These are phyloP conservation scores for Ceratobasidium sp. DNA, from an alignment of 1,284 basidiomycete genomes.

Conservation along the genomic window DNA sequence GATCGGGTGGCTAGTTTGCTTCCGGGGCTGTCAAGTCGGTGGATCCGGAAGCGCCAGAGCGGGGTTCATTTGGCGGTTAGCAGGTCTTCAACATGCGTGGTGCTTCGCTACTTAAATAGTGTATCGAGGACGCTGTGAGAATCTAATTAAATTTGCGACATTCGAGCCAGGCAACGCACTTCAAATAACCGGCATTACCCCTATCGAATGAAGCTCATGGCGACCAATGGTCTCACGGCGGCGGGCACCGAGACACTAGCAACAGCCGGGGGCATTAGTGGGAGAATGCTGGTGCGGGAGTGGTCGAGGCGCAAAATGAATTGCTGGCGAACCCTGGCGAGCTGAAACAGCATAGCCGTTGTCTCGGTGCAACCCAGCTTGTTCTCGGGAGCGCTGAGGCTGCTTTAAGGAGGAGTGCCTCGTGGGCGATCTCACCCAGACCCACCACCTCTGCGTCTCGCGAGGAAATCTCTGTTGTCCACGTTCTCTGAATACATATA, in stretches of 20 bases:
- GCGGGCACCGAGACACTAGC: neutral
- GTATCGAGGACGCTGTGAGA: neutral
- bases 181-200: neutral
- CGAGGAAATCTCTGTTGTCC: constrained; percentile 5
- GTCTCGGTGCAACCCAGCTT: constrained; percentile 26
- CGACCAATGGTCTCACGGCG: neutral
- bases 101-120: neutral
- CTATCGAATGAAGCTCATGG: neutral
- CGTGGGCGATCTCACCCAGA: constrained; percentile 6
- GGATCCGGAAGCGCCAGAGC: constrained; percentile 15
- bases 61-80: constrained; percentile 31
- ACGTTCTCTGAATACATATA: constrained; percentile 21
- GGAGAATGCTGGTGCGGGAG: neutral
- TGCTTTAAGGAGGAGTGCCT: constrained; percentile 24
- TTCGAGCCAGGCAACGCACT: neutral
- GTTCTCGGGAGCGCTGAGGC: constrained; percentile 18
- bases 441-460: constrained; percentile 6
- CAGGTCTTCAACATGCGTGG: neutral
- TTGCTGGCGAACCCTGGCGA: neutral
- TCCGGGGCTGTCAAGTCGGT: neutral
- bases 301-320: too few species aligned
- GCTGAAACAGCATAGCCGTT: constrained; percentile 6
- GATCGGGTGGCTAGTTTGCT: constrained; percentile 18
- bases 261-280: neutral
- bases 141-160: neutral